Evolutionary conservation across 2,329 filamentous ascomycete species (phyloP).

Genomic region (Xylaria digitata): DNA sequence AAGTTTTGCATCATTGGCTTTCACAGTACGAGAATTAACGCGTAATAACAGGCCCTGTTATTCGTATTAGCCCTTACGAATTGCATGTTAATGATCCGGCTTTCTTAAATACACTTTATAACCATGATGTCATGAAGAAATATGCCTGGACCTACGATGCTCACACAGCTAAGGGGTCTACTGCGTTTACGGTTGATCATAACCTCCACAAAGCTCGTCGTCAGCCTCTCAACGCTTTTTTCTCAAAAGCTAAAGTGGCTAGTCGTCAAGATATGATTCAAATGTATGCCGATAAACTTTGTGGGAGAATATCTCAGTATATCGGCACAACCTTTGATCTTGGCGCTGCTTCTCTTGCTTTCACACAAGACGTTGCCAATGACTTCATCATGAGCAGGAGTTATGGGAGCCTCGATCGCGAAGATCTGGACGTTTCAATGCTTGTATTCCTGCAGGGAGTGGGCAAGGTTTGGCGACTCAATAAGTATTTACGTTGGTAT

Average conservation of each 20-base stretch:
- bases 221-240: conserved; percentile 9
- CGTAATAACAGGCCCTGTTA: conserved; percentile 26
- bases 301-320: conserved; percentile 7
- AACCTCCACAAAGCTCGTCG: conserved; percentile 17
- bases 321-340: conserved; percentile 8
- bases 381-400: conserved; percentile 14
- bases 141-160: conserved; percentile 34
- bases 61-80: conserved; percentile 37
- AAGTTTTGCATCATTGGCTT: neutral
- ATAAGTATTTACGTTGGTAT: conserved; percentile 27
- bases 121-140: conserved; percentile 28
- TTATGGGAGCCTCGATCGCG: conserved; percentile 22
- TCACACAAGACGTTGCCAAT: conserved; percentile 26
- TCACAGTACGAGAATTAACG: neutral
- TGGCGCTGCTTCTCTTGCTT: conserved; percentile 29
- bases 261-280: conserved; percentile 15
- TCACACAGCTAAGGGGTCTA: conserved; percentile 22
- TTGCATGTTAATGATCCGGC: conserved; percentile 32
- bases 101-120: conserved; percentile 32
- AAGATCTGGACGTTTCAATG: conserved; percentile 22
- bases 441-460: conserved; percentile 7
- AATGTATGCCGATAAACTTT: conserved; percentile 12
- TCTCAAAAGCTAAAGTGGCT: conserved; percentile 7
- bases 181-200: conserved; percentile 23
- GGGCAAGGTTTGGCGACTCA: conserved; percentile 19